These are phyloP conservation scores for Ceraceosorus guamensis DNA, from an alignment of 1,284 basidiomycete species.

Conservation along the genomic window DNA sequence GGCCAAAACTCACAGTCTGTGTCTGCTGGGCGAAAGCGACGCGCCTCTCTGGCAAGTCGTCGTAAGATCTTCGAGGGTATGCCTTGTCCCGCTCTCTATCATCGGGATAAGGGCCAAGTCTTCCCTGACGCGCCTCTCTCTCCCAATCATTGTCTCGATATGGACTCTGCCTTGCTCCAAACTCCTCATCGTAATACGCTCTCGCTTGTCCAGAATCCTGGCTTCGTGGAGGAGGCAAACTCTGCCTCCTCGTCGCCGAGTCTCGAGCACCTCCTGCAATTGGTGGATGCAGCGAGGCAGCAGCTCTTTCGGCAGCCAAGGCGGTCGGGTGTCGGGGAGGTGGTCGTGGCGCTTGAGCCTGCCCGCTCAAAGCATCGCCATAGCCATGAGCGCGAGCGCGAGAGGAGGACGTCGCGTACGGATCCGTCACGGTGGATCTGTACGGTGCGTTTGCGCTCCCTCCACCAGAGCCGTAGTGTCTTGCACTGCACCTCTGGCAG, in stretches of 20 bases:
- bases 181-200: neutral
- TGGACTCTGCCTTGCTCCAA: neutral
- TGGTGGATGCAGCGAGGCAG: neutral
- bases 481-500: conserved; percentile 29
- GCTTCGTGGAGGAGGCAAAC: neutral
- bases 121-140: no score
- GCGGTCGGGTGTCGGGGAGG: conserved; percentile 6
- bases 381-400: no score
- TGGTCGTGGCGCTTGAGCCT: conserved; percentile 10
- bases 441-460: neutral
- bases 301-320: neutral
- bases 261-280: neutral
- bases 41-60: neutral
- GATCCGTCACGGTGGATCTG: conserved; percentile 1
- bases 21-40: neutral
- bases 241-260: neutral
- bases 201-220: neutral
- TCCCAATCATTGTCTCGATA: no score
- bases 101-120: no score
- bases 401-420: no score
- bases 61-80: neutral
- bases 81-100: no score
- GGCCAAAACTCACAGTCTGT: no score
- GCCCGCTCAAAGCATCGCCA: no score
- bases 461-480: conserved; percentile 17